Base-by-base conservation (phyloP, 768 basidiomycete genomes). In the Leccinum barrowsii region DNA sequence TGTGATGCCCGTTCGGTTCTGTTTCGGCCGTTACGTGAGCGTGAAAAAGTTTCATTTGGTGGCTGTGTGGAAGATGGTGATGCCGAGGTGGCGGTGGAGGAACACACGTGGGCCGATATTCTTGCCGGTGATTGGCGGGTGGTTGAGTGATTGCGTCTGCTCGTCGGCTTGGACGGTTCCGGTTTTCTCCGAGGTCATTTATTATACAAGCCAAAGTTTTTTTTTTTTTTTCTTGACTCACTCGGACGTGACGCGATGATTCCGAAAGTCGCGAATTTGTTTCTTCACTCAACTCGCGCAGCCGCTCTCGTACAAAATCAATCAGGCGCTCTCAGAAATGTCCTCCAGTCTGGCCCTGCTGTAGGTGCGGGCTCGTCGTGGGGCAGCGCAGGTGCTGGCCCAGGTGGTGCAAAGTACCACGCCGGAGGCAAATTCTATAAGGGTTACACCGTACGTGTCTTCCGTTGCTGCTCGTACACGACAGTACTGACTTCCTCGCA, bases 231-330 rank as follows among this genome's bases (percentile, higher is more conserved):
- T 12, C 28, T 5, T 22, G 10, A 15, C 30, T 32, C 32, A 28
- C 28, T 28, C 28, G 28, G 32, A 34, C 32, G n/a, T 63, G 52
- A 66, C 64, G 21, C 64, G 21, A 93, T 93, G 91, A 76, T 94
- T 68, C 90, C 91, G 52, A 90, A 91, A 74, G 86, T 89, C 75
- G 86, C 89, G 30, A 87, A 85, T n/a, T 78, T 93, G 54, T 75
- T 93, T 34, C 83, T 91, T 60, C 85, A 86, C 62, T 89, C 88
- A 0, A 81, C 86, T 13, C 86, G 90, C 67, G 89, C 87, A 15
- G 90, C 85, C 50, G 84, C 87, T 0, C 83, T 85, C 50, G 86
- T 88, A 56, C 89, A 92, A 64, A 85, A 85, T 60, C 89, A 89
- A 70, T 80, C 80, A 5, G 75, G 80, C 5, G 82, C 88, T 0